Base-by-base conservation (phyloP, 108 stramenopile species). In the Pseudonitzschia delicatissima region DNA sequence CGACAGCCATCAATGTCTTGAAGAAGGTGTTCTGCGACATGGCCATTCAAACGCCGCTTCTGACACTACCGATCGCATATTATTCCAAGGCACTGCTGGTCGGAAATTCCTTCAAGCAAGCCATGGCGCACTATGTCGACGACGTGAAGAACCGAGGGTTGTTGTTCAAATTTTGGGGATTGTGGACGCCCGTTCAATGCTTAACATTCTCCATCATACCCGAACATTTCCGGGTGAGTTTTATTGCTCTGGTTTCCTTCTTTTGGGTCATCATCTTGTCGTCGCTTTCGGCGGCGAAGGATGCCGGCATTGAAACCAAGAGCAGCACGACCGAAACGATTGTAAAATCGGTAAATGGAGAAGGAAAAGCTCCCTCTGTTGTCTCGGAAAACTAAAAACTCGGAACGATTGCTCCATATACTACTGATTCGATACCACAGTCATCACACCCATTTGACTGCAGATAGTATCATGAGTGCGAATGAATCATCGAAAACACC, bases 11-110 rank as follows among this genome's bases (percentile, higher is more conserved):
- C 0, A 71, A 71, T 4, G 84, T 84, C 23, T 13, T 73, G 18
- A 67, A 37, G 29, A 85, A 84, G 62, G 82, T 85, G 1, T 2
- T 69, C 9, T 85, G 80, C 55, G 82, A 88, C 28, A 35, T 76
- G 66, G 36, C 78, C 23, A 42, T 85, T 8, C 68, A 75, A 13
- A 64, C 80, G 2, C 62, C 84, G 0, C 66, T 85, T 17, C 11
- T 85, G 0, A 74, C 74, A 26, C 67, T 88, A 1, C 87, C 87
- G 2, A 73, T 82, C 25, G 84, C 87, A 12, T 88, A 88, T 47
- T 25, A 83, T 6, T 69, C 73, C 40, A 85, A 85, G 48, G 78
- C 74, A 18, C 20, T 83, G 2, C 65, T 88, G 11, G 82, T 66
- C 37, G 42, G 66, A 28, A 65, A 78, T 33, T 32, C 53, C 26